These are phyloP conservation scores for Diutina scorzettiae DNA, from an alignment of 1,139 yeast species.

Conservation along the genomic window DNA sequence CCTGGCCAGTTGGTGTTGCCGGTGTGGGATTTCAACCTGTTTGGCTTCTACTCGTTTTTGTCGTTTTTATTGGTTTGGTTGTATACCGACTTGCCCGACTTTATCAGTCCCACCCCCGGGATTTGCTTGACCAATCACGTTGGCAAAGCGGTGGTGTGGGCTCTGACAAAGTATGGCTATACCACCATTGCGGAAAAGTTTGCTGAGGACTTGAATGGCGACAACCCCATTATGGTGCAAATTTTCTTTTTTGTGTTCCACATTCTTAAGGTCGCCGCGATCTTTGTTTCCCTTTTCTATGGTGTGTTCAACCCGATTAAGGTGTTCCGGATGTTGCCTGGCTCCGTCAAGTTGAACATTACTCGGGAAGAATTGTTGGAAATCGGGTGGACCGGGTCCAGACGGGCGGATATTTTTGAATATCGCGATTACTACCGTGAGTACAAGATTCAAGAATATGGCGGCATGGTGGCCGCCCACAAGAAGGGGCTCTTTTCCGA, in stretches of 20 bases:
- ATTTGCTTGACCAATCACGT: slow-evolving; percentile 63
- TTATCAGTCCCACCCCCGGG: slow-evolving; percentile 86
- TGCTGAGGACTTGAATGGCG: slow-evolving; percentile 32
- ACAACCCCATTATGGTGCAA: slow-evolving; percentile 40
- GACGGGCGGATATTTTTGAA: slow-evolving; percentile 57
- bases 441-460: slow-evolving; percentile 49
- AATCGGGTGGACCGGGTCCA: slow-evolving; percentile 91
- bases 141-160: slow-evolving; percentile 22
- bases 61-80: slow-evolving; percentile 56
- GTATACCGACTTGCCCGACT: slow-evolving; percentile 86
- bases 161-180: slow-evolving; percentile 24
- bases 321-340: slow-evolving; percentile 15
- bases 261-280: slow-evolving; percentile 41
- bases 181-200: slow-evolving; percentile 32
- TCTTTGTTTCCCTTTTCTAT: slow-evolving; percentile 46
- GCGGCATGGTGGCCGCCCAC: slow-evolving; percentile 74
- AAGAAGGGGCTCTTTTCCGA: slow-evolving; percentile 55
- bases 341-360: slow-evolving; percentile 23
- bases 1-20: slow-evolving; percentile 90
- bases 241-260: slow-evolving; percentile 63
- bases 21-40: slow-evolving; percentile 51
- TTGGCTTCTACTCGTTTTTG: slow-evolving; percentile 34
- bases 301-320: slow-evolving; percentile 70
- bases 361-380: slow-evolving; percentile 45
- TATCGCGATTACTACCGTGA: slow-evolving; percentile 66